phyloP scores from a whole-genome alignment of 331 rosid genomes.

The Acacia concinna region DNA sequence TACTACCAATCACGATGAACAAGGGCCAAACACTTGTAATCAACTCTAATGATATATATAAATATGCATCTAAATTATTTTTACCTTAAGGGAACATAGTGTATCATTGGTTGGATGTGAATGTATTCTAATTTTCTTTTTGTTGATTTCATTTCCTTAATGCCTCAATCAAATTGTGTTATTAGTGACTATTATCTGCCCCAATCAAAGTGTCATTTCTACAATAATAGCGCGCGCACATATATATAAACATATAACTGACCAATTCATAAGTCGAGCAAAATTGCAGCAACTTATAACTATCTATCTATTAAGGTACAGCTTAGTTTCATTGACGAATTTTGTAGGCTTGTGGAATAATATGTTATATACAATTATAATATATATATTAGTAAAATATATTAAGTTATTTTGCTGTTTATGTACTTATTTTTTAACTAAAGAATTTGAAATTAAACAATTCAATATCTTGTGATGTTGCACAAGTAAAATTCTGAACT shows the following conservation, averaged over 20 bases:
- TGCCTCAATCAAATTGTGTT: slow-evolving; percentile 29
- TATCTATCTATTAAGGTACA: background rate
- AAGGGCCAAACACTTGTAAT: slow-evolving; percentile 63
- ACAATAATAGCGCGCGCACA: slow-evolving; percentile 18
- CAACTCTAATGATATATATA: slow-evolving; percentile 59
- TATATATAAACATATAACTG: background rate
- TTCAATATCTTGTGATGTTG: background rate
- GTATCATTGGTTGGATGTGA: slow-evolving; percentile 43
- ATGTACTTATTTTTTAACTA: background rate
- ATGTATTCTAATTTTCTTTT: slow-evolving; percentile 41
- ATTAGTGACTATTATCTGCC: slow-evolving; percentile 28
- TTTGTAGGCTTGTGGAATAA: background rate
- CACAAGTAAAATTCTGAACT: background rate
- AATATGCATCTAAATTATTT: slow-evolving; percentile 26
- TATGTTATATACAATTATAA: background rate
- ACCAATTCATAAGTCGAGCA: slow-evolving; percentile 11
- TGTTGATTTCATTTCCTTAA: slow-evolving; percentile 30
- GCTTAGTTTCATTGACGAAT: background rate
- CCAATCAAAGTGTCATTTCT: slow-evolving; percentile 23
- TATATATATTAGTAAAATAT: too few species aligned
- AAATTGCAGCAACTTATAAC: background rate
- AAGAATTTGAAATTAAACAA: background rate
- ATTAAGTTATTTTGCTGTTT: background rate
- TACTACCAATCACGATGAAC: slow-evolving; percentile 61
- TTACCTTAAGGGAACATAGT: slow-evolving; percentile 37